phyloP scores from a whole-genome alignment of 257 asterid species.

The Knoxia roxburghii region DNA sequence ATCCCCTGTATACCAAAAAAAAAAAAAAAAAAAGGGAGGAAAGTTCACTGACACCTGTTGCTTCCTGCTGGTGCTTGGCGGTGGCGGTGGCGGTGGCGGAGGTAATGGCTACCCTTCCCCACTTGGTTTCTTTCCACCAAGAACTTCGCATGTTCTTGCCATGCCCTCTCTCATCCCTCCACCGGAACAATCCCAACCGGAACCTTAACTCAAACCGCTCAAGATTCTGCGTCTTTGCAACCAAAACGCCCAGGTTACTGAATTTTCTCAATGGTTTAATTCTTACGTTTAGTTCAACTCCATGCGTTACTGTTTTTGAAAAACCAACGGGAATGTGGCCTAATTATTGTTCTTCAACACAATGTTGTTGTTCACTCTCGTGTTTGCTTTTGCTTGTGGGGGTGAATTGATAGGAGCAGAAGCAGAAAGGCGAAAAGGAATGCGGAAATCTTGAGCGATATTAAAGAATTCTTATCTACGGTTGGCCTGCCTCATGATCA shows the following conservation, averaged over 20 bases:
- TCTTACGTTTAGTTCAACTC: not conserved
- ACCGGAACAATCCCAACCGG: conserved; percentile 13
- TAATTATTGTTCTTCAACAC: too few species aligned
- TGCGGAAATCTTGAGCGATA: conserved; percentile 59
- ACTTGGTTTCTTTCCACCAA: conserved; percentile 26
- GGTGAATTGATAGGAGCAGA: conserved; percentile 33
- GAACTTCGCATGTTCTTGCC: conserved; percentile 20
- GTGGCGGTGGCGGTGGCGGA: not conserved
- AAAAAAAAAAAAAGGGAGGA: too few species aligned
- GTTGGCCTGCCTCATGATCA: conserved; percentile 72
- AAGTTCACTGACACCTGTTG: too few species aligned
- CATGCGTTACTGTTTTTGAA: not conserved
- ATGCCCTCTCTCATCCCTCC: conserved; percentile 20
- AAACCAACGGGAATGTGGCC: too few species aligned
- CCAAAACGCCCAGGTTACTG: conserved; percentile 51
- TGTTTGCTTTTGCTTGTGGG: conserved; percentile 4
- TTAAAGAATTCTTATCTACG: conserved; percentile 52
- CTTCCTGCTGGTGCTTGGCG: not conserved
- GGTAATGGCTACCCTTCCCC: conserved; percentile 40
- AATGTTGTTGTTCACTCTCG: too few species aligned
- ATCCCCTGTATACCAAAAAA: too few species aligned
- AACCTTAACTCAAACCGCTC: conserved; percentile 14
- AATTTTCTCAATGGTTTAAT: not conserved
- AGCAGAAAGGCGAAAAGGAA: conserved; percentile 51
- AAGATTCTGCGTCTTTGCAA: conserved; percentile 27